Base-by-base conservation (phyloP, 2,329 filamentous ascomycete genomes). In the Scedosporium aurantiacum region DNA sequence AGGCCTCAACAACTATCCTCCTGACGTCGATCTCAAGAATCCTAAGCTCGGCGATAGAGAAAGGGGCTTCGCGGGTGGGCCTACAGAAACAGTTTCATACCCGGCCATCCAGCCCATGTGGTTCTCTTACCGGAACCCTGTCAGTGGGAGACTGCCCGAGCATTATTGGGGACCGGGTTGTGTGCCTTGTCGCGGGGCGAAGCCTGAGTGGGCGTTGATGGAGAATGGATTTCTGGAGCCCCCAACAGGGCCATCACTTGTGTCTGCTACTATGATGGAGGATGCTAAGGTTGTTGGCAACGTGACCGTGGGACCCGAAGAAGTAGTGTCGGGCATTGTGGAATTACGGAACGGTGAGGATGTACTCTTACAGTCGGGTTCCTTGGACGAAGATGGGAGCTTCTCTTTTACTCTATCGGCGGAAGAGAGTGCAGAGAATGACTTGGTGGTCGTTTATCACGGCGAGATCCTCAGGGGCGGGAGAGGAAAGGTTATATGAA, bases 121-220 rank as follows among this genome's bases (percentile, higher is more conserved):
- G 57, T 58, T 58, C 18, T 37, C 37, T 2, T 58, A 58, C 25
- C 16, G 57, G 57, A 58, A 58, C 40, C 57, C 57, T 23, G 57
- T 58, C 14, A 58, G 57, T n/a, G 57, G 57, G 5, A 43, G 57
- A 40, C 37, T 58, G 1, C 57, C 57, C n/a, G n/a, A 58, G 12
- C 12, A 43, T 10, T 58, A 58, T 23, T 58, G 57, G 57, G 57
- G 37, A 7, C 57, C 57, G 12, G 57, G 57, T 10, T 58, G 57
- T n/a, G 57, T 58, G 16, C 57, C 57, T 12, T 58, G 57, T 8
- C 57, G 57, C n/a, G 57, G 40, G 21, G 57, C 57, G 40, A 58
- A 45, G 40, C 57, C 57, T 25, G 57, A 58, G 40, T 58, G 57
- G 57, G 57, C 57, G 10, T 18, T 58, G 10, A 37, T 18, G 14